Base-by-base conservation (phyloP, 164 flowering plant species). In the Nymphaea thermarum region DNA sequence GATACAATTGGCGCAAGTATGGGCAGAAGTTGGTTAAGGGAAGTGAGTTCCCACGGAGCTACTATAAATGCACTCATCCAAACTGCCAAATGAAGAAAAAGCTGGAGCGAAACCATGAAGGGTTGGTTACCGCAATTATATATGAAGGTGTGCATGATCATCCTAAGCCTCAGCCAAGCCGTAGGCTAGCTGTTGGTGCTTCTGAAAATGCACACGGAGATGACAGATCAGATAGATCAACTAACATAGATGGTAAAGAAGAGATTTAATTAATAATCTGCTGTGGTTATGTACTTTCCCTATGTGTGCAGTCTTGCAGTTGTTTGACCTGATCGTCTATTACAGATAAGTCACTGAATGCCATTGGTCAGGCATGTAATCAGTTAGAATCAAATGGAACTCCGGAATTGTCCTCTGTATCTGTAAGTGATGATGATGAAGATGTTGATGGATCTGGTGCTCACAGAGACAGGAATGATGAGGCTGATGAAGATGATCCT, bases 21-120 rank as follows among this genome's bases (percentile, higher is more conserved):
- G 98, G 98, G 63, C 98, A 91, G 69, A 91, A 91, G 73, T 93
- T 87, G 73, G 98, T 91, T 4, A 91, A 89, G 76, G 98, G 98
- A 2, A 89, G 98, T 44, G 98, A 91, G 68, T 90, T 72, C 73
- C 98, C 98, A 0, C 80, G 96, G 60, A 86, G 96, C 72, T 90
- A 90, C 73, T 90, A 83, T 81, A 90, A 87, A 75, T 90, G 96
- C 75, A 92, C 98, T 11, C 89, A 90, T 75, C 82, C 84, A 57
- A 82, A 82, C 72, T 92, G 98, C 72, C 95, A 76, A 55, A 96
- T 90, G 57, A 92, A 88, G 85, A 92, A 92, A 72, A 92, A 92
- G 68, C 93, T 92, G 63, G 98, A 92, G 71, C 81, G 96, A 36
- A 90, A 96, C 64, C 87, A 76, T 59, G 95, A 90, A 71, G 98